phyloP scores from a whole-genome alignment of 2,329 filamentous ascomycete species.

The Aquanectria penicillioides region DNA sequence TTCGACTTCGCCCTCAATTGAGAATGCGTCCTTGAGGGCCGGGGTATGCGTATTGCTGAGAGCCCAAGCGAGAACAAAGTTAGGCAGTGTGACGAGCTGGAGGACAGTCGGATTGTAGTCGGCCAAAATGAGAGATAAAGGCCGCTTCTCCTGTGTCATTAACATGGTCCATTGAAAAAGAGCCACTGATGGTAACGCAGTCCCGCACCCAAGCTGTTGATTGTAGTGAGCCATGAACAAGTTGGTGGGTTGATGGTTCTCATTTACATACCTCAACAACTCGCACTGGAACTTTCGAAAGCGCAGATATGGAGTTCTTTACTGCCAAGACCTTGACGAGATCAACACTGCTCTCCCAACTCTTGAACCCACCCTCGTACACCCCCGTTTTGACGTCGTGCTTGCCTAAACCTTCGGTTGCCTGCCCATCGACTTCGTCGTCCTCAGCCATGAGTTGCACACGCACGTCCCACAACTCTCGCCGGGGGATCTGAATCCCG shows the following conservation, averaged over 20 bases:
- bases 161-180: slow-evolving; percentile 71
- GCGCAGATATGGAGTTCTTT: slow-evolving; percentile 48
- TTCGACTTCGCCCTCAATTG: slow-evolving; percentile 70
- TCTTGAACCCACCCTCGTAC: slow-evolving; percentile 90
- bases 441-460: slow-evolving; percentile 83
- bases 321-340: slow-evolving; percentile 73
- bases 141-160: slow-evolving; percentile 37
- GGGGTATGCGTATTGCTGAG: slow-evolving; percentile 53
- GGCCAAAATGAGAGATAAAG: slow-evolving; percentile 72
- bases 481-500: slow-evolving; percentile 69
- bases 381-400: slow-evolving; percentile 84
- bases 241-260: background rate
- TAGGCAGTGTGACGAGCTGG: slow-evolving; percentile 81
- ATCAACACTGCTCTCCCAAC: slow-evolving; percentile 87
- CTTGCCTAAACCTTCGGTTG: slow-evolving; percentile 63
- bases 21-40: slow-evolving; percentile 57
- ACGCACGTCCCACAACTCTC: slow-evolving; percentile 84
- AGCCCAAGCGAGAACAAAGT: slow-evolving; percentile 78
- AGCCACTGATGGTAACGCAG: slow-evolving; percentile 76
- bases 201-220: slow-evolving; percentile 78
- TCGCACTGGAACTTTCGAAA: slow-evolving; percentile 50
- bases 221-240: background rate
- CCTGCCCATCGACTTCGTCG: slow-evolving; percentile 53
- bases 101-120: slow-evolving; percentile 86
- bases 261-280: slow-evolving; percentile 63